Percentiles rank a stretch among this genome's conserved stretches.
phyloP scores from a whole-genome alignment of 2,329 filamentous ascomycete genomes.

The Aspergillus alliaceus region DNA sequence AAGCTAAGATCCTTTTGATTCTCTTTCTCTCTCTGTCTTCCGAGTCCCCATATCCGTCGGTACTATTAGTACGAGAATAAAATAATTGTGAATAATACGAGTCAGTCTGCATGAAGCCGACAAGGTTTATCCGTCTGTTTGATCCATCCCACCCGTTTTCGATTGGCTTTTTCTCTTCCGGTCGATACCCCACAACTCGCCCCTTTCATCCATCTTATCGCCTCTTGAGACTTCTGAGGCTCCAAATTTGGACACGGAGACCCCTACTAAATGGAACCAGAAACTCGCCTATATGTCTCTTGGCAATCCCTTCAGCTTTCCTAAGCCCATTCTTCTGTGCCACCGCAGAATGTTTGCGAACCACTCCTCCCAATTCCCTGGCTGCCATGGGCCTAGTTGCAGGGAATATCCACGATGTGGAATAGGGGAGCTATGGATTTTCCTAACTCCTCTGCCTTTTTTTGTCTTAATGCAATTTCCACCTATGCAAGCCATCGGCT shows the following conservation, averaged over 20 bases:
- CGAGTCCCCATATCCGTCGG: no score
- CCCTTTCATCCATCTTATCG: background rate
- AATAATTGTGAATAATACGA: background rate
- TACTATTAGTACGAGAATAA: background rate
- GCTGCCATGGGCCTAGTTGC: background rate
- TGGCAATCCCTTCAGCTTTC: background rate
- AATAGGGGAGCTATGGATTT: background rate
- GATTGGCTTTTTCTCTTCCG: background rate
- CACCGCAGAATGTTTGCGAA: background rate
- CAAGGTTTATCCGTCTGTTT: background rate
- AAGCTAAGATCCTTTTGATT: no score
- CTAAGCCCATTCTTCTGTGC: background rate
- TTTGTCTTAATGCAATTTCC: conserved; percentile 1
- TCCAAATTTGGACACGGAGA: background rate
- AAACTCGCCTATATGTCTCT: background rate
- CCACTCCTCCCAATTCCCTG: background rate
- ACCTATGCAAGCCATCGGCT: conserved; percentile 2
- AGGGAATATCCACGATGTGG: background rate
- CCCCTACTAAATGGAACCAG: background rate
- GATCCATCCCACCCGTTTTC: background rate
- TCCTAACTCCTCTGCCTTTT: background rate
- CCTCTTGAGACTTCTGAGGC: background rate
- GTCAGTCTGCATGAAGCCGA: background rate
- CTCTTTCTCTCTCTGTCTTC: no score
- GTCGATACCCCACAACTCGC: background rate